Base-by-base conservation (phyloP, 2,329 filamentous ascomycete species). In the Colletotrichum sp. region DNA sequence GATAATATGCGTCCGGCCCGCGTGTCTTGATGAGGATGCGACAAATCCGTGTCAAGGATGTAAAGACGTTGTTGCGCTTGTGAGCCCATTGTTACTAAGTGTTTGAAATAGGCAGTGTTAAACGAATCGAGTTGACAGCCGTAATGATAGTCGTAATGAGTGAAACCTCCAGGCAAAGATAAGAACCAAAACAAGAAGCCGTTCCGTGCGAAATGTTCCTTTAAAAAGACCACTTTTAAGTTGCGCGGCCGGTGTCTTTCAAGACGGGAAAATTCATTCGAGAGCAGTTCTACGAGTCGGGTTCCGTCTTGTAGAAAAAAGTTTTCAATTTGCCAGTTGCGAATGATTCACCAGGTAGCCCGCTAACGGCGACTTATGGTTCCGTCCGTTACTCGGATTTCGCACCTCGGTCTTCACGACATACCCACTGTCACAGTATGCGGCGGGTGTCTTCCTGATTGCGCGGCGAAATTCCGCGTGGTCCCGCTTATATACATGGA, bases 21-120 rank as follows among this genome's bases (percentile, higher is more conserved):
- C 27, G 19, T 63, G 7, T 69, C 5, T 8, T 57, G 32, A n/a
- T n/a, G 15, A 9, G 64, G 71, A 16, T 63, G 64, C 11, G 64
- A 72, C 22, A 69, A 30, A 29, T 72, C 64, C 12, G 71, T 72
- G 34, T 72, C 71, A 6, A 72, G 71, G 27, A 72, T 72, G 64
- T 69, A 69, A 19, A 72, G 71, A 16, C 71, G 52, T 16, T 69
- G 63, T 55, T 72, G 55, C 11, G 39, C 44, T 22, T 69, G 63
- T 25, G 71, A 72, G 8, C 55, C 64, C 71, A 72, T 72, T 36
- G 11, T 32, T 29, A 11, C 19, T 30, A n/a, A 22, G 15, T 39
- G 22, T 32, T 32, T 36, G 25, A 13, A 30, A 22, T 64, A 7
- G 13, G 7, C 27, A 39, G 29, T 22, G n/a, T 8, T 39, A 52